phyloP scores from a whole-genome alignment of 176 grass and related monocot species.

The Zea luxurians region DNA sequence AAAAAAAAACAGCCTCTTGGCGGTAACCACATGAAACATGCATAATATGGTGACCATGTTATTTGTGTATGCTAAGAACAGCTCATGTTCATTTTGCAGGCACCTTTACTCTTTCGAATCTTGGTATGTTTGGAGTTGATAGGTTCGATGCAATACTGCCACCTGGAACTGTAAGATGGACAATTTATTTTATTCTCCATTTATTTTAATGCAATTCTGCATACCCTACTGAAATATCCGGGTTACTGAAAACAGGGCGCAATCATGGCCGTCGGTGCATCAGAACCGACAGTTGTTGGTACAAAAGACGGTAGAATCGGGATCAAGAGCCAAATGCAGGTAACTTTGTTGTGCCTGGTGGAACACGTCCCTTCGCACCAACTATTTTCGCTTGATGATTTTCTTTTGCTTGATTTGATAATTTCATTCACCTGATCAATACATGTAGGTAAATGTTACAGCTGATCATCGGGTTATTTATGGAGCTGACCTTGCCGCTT shows the following conservation, averaged over 20 bases:
- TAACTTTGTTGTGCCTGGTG: slow-evolving; percentile 29
- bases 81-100: slow-evolving; percentile 56
- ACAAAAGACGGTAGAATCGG: slow-evolving; percentile 92
- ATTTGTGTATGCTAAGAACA: slow-evolving; percentile 33
- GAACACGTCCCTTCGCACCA: background rate
- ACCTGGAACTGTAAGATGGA: slow-evolving; percentile 87
- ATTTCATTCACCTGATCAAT: slow-evolving; percentile 20
- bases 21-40: too few species aligned
- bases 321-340: slow-evolving; percentile 97
- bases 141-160: slow-evolving; percentile 98
- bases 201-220: slow-evolving; percentile 25
- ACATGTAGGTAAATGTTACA: slow-evolving; percentile 88
- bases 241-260: slow-evolving; percentile 60
- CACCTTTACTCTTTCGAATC: slow-evolving; percentile 94
- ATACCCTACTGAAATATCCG: slow-evolving; percentile 16
- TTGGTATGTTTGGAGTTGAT: slow-evolving; percentile 98
- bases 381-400: background rate
- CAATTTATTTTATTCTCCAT: slow-evolving; percentile 9
- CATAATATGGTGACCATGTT: background rate
- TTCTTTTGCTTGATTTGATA: slow-evolving; percentile 26
- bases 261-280: slow-evolving; percentile 92
- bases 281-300: slow-evolving; percentile 68
- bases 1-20: too few species aligned
- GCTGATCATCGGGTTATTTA: slow-evolving; percentile 97
- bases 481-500: slow-evolving; percentile 93